A percentile compares a stretch with the other conserved stretches of the same genome.
Conservation (phyloP, 1,284 basidiomycete genomes). For the Sanghuangporus baumii region DNA sequence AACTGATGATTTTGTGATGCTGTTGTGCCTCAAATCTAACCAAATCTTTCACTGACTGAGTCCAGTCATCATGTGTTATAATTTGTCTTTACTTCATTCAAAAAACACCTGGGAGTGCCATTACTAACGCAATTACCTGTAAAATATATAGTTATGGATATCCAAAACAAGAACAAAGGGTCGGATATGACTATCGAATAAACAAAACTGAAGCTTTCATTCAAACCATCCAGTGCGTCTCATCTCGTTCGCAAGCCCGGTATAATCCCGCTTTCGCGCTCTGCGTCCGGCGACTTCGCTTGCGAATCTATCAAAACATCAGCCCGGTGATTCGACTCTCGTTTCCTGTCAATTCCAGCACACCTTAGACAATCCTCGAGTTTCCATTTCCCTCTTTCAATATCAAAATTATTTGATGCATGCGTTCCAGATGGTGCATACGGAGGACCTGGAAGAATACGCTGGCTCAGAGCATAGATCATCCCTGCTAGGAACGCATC, state of each 20-base stretch:
- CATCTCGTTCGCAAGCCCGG: slow-evolving; percentile 69
- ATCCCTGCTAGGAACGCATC: slow-evolving; percentile 78
- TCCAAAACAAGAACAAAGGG: neutral
- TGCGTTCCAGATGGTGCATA: slow-evolving; percentile 54
- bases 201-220: slow-evolving; percentile 2
- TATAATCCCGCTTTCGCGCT: slow-evolving; percentile 52
- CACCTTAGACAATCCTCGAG: slow-evolving; percentile 73
- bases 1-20: no score
- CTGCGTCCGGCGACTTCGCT: slow-evolving; percentile 72
- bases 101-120: no score
- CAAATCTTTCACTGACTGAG: no score
- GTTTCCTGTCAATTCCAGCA: neutral
- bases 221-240: slow-evolving; percentile 65
- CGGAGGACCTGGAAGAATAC: slow-evolving; percentile 58
- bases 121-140: no score
- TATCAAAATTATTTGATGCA: slow-evolving; percentile 31
- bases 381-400: slow-evolving; percentile 53
- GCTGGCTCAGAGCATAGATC: slow-evolving; percentile 67
- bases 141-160: no score
- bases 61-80: no score
- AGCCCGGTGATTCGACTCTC: neutral
- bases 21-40: no score
- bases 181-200: neutral
- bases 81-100: no score
- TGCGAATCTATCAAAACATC: slow-evolving; percentile 50